phyloP scores from a whole-genome alignment of 2,329 filamentous ascomycete species.

The Alternaria tenuissima region DNA sequence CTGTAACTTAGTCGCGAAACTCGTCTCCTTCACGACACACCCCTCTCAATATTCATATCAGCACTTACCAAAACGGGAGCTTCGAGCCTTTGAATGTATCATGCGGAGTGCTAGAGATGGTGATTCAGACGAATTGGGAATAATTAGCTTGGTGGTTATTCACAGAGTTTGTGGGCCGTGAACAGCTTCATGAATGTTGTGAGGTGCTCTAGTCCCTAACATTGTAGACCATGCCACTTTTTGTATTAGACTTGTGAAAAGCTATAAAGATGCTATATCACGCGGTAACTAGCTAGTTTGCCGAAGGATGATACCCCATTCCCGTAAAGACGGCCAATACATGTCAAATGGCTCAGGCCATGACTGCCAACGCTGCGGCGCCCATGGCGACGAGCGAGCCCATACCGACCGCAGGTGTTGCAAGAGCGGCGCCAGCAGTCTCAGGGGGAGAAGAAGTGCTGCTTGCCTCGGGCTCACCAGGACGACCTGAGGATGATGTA shows the following conservation, averaged over 20 bases:
- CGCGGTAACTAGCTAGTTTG: constrained; percentile 21
- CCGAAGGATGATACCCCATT: constrained; percentile 15
- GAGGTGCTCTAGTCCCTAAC: neutral
- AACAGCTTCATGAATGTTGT: neutral
- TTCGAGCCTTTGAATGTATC: too few relatives aligned
- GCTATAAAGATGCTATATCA: constrained; percentile 25
- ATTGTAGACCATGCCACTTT: constrained; percentile 12
- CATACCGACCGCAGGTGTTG: constrained; percentile 28
- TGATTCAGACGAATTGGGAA: too few relatives aligned
- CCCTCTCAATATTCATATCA: neutral
- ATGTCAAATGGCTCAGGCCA: constrained; percentile 25
- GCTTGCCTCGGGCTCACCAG: constrained; percentile 16
- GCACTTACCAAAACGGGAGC: neutral
- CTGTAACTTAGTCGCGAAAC: too few relatives aligned
- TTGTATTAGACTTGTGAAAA: constrained; percentile 28
- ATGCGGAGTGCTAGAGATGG: too few relatives aligned
- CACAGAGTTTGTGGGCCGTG: neutral
- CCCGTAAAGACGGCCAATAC: constrained; percentile 20
- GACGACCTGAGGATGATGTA: constrained; percentile 23
- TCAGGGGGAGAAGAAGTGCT: constrained; percentile 15
- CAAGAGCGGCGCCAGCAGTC: constrained; percentile 29
- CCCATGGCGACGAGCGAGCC: constrained; percentile 34
- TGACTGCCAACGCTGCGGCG: constrained; percentile 29
- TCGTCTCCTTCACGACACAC: too few relatives aligned
- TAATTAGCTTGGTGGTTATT: neutral